These are phyloP conservation scores for Dipsacomyces acuminosporus DNA, from an alignment of 371 early-diverging fungal genomes.

Conservation along the genomic window DNA sequence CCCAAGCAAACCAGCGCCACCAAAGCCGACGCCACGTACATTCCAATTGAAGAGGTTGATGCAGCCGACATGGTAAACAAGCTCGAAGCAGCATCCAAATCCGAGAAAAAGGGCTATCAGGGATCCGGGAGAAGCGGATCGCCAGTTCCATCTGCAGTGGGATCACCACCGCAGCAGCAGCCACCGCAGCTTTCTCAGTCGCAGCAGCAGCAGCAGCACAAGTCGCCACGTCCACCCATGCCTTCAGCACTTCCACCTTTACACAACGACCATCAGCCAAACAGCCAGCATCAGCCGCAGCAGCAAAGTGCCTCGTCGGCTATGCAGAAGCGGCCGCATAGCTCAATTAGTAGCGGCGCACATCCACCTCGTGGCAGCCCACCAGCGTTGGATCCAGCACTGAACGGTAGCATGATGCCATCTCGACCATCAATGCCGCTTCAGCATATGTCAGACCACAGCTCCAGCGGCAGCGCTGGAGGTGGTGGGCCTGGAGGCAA, in stretches of 20 bases:
- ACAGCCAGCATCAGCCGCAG: neutral
- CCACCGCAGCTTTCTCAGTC: no score
- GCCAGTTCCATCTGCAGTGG: neutral
- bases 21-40: neutral
- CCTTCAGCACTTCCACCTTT: neutral
- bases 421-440: no score
- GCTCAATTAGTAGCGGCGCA: conserved; percentile 5
- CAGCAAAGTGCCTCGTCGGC: neutral
- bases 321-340: conserved; percentile 23
- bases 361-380: no score
- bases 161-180: no score
- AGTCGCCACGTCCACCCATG: conserved; percentile 1
- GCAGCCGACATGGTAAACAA: conserved; percentile 1
- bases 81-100: conserved; percentile 5
- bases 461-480: neutral
- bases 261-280: neutral
- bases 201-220: neutral
- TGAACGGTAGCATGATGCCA: no score
- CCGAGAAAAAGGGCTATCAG: neutral
- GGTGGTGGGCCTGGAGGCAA: neutral
- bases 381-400: no score
- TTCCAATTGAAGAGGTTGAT: conserved; percentile 10
- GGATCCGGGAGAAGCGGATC: conserved; percentile 1
- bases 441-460: no score
- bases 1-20: neutral